Evolutionary conservation across 371 early-diverging fungal genomes (phyloP).

Genomic region (Nosema muscidifuracis): DNA sequence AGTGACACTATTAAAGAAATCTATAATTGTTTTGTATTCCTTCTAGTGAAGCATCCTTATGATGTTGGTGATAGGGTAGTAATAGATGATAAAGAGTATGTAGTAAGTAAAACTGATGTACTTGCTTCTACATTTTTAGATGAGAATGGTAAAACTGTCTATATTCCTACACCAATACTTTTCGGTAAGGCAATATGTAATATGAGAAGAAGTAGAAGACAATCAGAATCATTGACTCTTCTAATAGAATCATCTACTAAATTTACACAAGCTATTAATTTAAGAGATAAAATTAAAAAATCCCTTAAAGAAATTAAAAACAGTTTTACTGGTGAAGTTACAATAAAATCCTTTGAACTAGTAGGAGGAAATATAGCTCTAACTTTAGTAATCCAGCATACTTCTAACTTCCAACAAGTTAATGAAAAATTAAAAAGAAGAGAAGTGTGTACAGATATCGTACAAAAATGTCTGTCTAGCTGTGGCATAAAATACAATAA

Average conservation of each 20-base stretch:
- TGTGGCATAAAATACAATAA: slow-evolving; percentile 15
- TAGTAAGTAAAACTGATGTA: slow-evolving; percentile 58
- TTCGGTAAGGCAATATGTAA: slow-evolving; percentile 57
- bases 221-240: slow-evolving; percentile 49
- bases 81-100: slow-evolving; percentile 51
- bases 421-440: slow-evolving; percentile 45
- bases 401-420: slow-evolving; percentile 57
- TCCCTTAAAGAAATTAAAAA: slow-evolving; percentile 35
- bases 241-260: slow-evolving; percentile 31
- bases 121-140: slow-evolving; percentile 58
- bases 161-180: slow-evolving; percentile 59
- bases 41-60: slow-evolving; percentile 60
- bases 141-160: slow-evolving; percentile 46
- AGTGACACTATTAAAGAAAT: slow-evolving; percentile 62
- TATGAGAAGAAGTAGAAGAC: slow-evolving; percentile 58
- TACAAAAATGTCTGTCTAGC: slow-evolving; percentile 32
- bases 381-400: slow-evolving; percentile 54
- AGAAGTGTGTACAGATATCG: slow-evolving; percentile 35
- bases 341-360: slow-evolving; percentile 43
- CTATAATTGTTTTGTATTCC: slow-evolving; percentile 63
- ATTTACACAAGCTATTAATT: slow-evolving; percentile 38
- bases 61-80: slow-evolving; percentile 61
- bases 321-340: slow-evolving; percentile 48
- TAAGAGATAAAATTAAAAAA: slow-evolving; percentile 43
- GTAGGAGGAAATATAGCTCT: slow-evolving; percentile 33